A percentile compares a stretch with the other conserved stretches of the same genome.
These are phyloP conservation scores for Umbilicaria muhlenbergii DNA, from an alignment of 495 filamentous ascomycete genomes.

Conservation along the genomic window DNA sequence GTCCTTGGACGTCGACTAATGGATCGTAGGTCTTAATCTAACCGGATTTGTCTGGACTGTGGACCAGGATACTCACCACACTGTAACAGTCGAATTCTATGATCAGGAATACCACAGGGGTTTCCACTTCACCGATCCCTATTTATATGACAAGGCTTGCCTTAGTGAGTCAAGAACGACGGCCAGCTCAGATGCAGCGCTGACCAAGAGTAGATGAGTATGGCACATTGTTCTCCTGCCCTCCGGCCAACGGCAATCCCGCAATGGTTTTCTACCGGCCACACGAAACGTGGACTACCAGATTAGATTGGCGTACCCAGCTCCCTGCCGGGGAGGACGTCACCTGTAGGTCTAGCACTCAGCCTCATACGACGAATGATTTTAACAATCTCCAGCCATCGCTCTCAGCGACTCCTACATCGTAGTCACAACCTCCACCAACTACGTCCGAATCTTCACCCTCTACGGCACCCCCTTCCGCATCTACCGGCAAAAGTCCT, in stretches of 20 bases:
- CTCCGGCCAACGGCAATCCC: slow-evolving; percentile 46
- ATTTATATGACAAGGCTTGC: slow-evolving; percentile 92
- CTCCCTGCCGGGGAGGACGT: slow-evolving; percentile 71
- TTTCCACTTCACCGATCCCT: slow-evolving; percentile 92
- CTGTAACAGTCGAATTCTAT: slow-evolving; percentile 94
- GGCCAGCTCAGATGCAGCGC: slow-evolving; percentile 12
- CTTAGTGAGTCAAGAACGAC: slow-evolving; percentile 30
- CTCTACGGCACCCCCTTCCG: slow-evolving; percentile 80
- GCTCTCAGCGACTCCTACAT: slow-evolving; percentile 87
- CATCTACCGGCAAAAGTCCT: slow-evolving; percentile 79
- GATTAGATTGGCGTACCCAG: slow-evolving; percentile 78
- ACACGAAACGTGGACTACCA: slow-evolving; percentile 88
- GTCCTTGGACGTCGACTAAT: slow-evolving; percentile 12
- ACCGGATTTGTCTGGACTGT: slow-evolving; percentile 95
- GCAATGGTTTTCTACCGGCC: slow-evolving; percentile 92
- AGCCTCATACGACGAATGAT: background rate
- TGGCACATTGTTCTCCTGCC: slow-evolving; percentile 76
- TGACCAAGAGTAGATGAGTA: slow-evolving; percentile 45
- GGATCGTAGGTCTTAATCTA: slow-evolving; percentile 51
- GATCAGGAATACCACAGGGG: slow-evolving; percentile 81
- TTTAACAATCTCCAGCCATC: slow-evolving; percentile 37
- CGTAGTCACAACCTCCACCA: slow-evolving; percentile 65
- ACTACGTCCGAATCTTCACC: slow-evolving; percentile 85
- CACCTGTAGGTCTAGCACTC: slow-evolving; percentile 31
- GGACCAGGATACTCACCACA: slow-evolving; percentile 86